A percentile compares a stretch with the other conserved stretches of the same genome.
phyloP scores from a whole-genome alignment of 2,329 filamentous ascomycete genomes.

The Pyrenophora tritici-repentis region DNA sequence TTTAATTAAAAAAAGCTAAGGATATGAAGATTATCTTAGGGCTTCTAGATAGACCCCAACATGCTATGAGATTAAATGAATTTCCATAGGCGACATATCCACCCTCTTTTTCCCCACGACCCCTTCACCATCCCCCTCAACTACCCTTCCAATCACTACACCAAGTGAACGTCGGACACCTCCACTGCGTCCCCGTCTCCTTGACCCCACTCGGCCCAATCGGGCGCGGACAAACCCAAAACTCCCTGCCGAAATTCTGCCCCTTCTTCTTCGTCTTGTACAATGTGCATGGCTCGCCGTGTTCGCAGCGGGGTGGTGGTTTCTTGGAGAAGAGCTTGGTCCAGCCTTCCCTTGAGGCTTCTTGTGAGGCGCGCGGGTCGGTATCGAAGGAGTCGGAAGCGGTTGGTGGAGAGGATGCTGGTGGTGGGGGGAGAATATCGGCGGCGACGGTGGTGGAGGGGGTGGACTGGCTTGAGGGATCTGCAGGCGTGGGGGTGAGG shows the following conservation, averaged over 20 bases:
- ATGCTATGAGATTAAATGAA: too few species aligned
- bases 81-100: too few species aligned
- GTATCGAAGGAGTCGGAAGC: conserved; percentile 15
- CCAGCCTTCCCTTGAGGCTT: conserved; percentile 75
- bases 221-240: conserved; percentile 72
- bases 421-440: conserved; percentile 1
- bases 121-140: background rate
- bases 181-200: conserved; percentile 83
- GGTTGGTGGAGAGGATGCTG: background rate
- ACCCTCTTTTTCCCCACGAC: too few species aligned
- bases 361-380: conserved; percentile 58
- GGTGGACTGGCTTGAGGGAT: conserved; percentile 6
- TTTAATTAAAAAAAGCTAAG: too few species aligned
- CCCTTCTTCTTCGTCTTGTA: conserved; percentile 88
- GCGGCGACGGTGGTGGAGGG: background rate
- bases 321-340: conserved; percentile 79
- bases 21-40: too few species aligned
- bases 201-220: conserved; percentile 84
- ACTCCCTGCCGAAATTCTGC: conserved; percentile 71
- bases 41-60: too few species aligned
- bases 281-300: conserved; percentile 83
- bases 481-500: conserved; percentile 4
- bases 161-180: conserved; percentile 83
- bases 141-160: conserved; percentile 63
- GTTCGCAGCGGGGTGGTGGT: conserved; percentile 78